phyloP scores from a whole-genome alignment of 768 basidiomycete species.

The Tylopilus plumbeoviolaceoides region DNA sequence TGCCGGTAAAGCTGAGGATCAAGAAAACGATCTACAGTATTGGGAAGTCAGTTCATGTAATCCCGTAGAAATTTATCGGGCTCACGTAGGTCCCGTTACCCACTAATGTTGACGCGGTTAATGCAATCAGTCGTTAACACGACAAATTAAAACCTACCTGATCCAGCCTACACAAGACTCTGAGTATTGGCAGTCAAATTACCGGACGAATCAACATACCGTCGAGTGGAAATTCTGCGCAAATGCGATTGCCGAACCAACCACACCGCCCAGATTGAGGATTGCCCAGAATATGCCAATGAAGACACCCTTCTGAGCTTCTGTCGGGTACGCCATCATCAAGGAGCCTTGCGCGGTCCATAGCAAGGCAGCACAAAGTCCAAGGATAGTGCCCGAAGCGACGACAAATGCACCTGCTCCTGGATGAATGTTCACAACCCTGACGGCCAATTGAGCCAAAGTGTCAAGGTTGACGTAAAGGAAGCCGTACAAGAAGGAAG shows the following conservation, averaged over 20 bases:
- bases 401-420: slow-evolving; percentile 43
- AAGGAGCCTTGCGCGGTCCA: slow-evolving; percentile 52
- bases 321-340: slow-evolving; percentile 56
- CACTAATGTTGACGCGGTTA: slow-evolving; percentile 35
- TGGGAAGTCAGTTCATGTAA: neutral
- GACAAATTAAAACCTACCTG: slow-evolving; percentile 15
- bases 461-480: neutral
- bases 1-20: slow-evolving; percentile 64
- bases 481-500: slow-evolving; percentile 39
- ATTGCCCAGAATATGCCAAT: slow-evolving; percentile 61
- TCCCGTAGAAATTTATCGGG: slow-evolving; percentile 27
- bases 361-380: slow-evolving; percentile 46
- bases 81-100: slow-evolving; percentile 80
- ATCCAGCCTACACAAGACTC: slow-evolving; percentile 21
- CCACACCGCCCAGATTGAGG: slow-evolving; percentile 77
- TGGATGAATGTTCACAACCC: slow-evolving; percentile 41
- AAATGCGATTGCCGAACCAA: slow-evolving; percentile 72
- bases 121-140: neutral
- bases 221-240: slow-evolving; percentile 64
- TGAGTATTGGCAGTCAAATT: neutral
- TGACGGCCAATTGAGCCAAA: slow-evolving; percentile 23
- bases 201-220: slow-evolving; percentile 32
- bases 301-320: slow-evolving; percentile 51
- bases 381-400: slow-evolving; percentile 47
- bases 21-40: slow-evolving; percentile 67